phyloP scores from a whole-genome alignment of 225 moss, liverwort and hornwort species.

The Pseudoscleropodium purum region DNA sequence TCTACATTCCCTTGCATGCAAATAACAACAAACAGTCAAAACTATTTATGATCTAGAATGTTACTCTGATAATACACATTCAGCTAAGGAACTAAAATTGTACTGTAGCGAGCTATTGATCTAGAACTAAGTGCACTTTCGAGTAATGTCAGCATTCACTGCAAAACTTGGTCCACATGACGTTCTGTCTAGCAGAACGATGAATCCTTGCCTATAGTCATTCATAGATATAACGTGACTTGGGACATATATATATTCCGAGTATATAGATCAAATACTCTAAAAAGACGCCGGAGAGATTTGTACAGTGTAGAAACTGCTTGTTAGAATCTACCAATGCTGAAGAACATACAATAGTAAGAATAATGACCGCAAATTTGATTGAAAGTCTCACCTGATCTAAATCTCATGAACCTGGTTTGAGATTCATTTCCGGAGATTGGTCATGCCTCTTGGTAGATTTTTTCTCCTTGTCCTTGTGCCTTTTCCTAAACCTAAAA shows the following conservation, averaged over 20 bases:
- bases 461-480: constrained; percentile 13
- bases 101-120: neutral
- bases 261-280: neutral
- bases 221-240: neutral
- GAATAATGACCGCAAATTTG: neutral
- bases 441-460: neutral
- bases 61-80: neutral
- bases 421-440: neutral
- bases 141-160: neutral
- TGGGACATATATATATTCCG: neutral
- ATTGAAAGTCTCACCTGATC: constrained; percentile 6
- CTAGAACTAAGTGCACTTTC: neutral
- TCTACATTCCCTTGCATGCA: neutral
- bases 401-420: constrained; percentile 4
- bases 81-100: neutral
- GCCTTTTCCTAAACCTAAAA: constrained; percentile 21
- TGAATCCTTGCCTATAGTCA: neutral
- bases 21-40: neutral
- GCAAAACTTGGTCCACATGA: neutral
- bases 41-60: neutral
- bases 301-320: neutral
- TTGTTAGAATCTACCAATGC: neutral
- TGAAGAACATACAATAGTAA: neutral
- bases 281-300: neutral
- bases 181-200: neutral